Percentiles rank a stretch among this genome's conserved stretches.
Evolutionary conservation across 129 eudicot genomes (phyloP).

Genomic region (Dittrichia graveolens): DNA sequence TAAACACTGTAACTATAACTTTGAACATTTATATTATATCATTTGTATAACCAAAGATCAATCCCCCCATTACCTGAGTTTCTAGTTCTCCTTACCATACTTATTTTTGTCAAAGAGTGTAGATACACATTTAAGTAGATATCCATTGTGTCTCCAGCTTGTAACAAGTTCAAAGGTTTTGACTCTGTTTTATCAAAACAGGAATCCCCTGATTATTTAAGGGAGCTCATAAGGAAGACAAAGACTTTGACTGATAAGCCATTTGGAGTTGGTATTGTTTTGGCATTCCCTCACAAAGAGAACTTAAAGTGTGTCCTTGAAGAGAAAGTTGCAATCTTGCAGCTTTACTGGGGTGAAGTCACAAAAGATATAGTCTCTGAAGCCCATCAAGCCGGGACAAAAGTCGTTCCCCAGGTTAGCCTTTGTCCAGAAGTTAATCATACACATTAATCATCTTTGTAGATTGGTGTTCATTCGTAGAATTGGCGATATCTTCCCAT

Average conservation of each 20-base stretch:
- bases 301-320: conserved; percentile 74
- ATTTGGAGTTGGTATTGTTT: conserved; percentile 87
- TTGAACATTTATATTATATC: not conserved
- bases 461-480: not conserved
- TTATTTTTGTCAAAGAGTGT: too few species aligned
- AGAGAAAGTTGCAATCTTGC: conserved; percentile 85
- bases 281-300: conserved; percentile 90
- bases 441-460: conserved; percentile 6
- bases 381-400: conserved; percentile 90
- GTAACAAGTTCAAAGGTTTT: not conserved
- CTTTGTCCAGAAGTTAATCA: not conserved
- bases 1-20: not conserved
- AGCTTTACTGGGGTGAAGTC: conserved; percentile 88
- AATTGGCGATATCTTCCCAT: not conserved
- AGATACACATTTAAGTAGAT: too few species aligned
- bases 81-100: too few species aligned
- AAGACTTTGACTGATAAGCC: conserved; percentile 78
- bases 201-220: conserved; percentile 88
- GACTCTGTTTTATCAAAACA: conserved; percentile 29
- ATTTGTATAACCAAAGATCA: too few species aligned
- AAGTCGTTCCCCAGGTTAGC: conserved; percentile 87
- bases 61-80: too few species aligned
- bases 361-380: conserved; percentile 57
- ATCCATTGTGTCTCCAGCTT: not conserved
- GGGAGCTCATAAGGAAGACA: conserved; percentile 84